Base-by-base conservation (phyloP, 768 basidiomycete species). In the Guyanaporus albipodus region DNA sequence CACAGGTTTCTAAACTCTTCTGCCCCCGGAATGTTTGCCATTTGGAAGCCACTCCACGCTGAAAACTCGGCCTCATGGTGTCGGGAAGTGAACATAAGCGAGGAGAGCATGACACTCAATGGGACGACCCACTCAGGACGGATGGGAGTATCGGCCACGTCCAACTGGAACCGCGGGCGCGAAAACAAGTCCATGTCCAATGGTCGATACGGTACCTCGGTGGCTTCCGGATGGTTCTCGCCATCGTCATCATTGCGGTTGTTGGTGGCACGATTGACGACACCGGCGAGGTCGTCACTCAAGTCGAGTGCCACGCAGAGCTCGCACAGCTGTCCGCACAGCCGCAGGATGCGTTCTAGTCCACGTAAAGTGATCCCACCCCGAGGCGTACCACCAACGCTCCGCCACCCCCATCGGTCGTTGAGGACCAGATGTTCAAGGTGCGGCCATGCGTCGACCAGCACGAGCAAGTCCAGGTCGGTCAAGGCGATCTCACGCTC, bases 371-470 rank as follows among this genome's bases (percentile, higher is more conserved):
- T 46, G 48, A 57, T 38, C 15, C 47, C 51, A 0, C 14, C n/a
- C n/a, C n/a, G n/a, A n/a, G n/a, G n/a, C n/a, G n/a, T n/a, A n/a
- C n/a, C n/a, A n/a, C n/a, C n/a, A n/a, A 8, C 3, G 33, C 1
- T 1, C 4, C 44, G 18, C 49, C 52, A 58, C 9, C 49, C 52
- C 48, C 42, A 50, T 3, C 44, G 29, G 19, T 48, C 41, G 26
- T 57, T 48, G 38, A 57, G 33, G 26, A 40, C 6, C 19, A 58
- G 22, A 1, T 26, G 27, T 7, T 40, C 28, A 4, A 58, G 17
- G 6, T 33, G 17, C 5, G 55, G 52, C 47, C 44, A 57, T 10
- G 52, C 35, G 9, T 41, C 12, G 12, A 39, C 42, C 40, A 57
- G 23, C 22, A n/a, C 9, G 27, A 56, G 44, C 27, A 57, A 5